These are phyloP conservation scores for Cercospora beticola DNA, from an alignment of 2,329 filamentous ascomycete genomes.

Conservation along the genomic window DNA sequence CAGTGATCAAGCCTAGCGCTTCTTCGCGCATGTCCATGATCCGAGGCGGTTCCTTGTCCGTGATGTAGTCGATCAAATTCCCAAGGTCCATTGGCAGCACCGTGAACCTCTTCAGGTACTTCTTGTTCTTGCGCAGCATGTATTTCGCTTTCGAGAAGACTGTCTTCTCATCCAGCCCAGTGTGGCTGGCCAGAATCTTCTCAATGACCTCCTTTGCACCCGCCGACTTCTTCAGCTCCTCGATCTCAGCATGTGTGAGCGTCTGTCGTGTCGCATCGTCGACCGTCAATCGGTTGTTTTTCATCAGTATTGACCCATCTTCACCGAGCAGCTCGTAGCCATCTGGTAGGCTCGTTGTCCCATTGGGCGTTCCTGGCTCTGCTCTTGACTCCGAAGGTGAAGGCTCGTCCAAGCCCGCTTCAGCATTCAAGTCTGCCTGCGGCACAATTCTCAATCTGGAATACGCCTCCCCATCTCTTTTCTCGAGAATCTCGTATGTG, in stretches of 20 bases:
- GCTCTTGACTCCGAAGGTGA: slow-evolving; percentile 40
- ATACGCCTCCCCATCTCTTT: slow-evolving; percentile 61
- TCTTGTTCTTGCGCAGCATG: slow-evolving; percentile 88
- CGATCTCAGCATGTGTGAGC: slow-evolving; percentile 69
- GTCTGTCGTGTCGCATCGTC: slow-evolving; percentile 70
- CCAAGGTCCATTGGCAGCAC: slow-evolving; percentile 80
- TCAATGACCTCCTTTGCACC: slow-evolving; percentile 86
- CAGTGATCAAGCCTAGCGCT: slow-evolving; percentile 74
- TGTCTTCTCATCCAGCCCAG: slow-evolving; percentile 90
- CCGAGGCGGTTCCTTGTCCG: slow-evolving; percentile 75
- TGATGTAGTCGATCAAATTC: slow-evolving; percentile 71
- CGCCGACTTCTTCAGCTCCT: slow-evolving; percentile 66
- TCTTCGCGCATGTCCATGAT: slow-evolving; percentile 88
- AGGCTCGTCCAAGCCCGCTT: slow-evolving; percentile 61
- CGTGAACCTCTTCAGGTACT: slow-evolving; percentile 86
- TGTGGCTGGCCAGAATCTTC: slow-evolving; percentile 88
- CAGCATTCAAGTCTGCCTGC: slow-evolving; percentile 77
- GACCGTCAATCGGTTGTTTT: slow-evolving; percentile 63
- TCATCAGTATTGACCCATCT: slow-evolving; percentile 53
- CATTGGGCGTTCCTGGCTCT: slow-evolving; percentile 28
- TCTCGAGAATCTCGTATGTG: slow-evolving; percentile 85
- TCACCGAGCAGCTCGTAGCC: slow-evolving; percentile 50
- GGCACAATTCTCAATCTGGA: slow-evolving; percentile 75
- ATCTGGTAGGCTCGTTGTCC: slow-evolving; percentile 33
- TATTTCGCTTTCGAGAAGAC: slow-evolving; percentile 93